A percentile compares a stretch with the other conserved stretches of the same genome.
Evolutionary conservation across 75 land plant genomes (phyloP).

Genomic region (Pinus taeda): DNA sequence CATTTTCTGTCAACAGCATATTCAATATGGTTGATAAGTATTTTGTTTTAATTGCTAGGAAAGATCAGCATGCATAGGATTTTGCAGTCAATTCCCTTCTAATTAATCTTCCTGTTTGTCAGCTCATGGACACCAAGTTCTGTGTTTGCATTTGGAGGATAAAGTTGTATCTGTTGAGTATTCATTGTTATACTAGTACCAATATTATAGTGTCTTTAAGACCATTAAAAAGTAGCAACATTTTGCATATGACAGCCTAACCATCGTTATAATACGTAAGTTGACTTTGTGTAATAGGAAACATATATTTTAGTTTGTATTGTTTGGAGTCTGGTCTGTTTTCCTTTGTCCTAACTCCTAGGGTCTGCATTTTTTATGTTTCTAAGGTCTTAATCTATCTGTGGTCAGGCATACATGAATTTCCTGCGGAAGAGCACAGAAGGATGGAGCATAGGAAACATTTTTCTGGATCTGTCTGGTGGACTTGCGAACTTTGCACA

Average conservation of each 20-base stretch:
- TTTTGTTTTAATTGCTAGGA: background rate
- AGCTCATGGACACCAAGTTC: background rate
- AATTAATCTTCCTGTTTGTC: background rate
- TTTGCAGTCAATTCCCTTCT: background rate
- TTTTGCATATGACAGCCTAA: background rate
- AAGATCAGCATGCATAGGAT: background rate
- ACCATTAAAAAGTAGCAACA: background rate
- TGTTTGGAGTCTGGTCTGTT: background rate
- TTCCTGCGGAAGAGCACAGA: conserved; percentile 81
- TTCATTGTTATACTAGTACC: background rate
- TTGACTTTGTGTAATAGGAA: background rate
- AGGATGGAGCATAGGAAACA: conserved; percentile 96
- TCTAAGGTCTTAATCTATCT: conserved; percentile 5
- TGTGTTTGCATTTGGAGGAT: background rate
- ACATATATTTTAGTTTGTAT: background rate
- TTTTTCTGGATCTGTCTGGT: conserved; percentile 82
- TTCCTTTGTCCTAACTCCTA: background rate
- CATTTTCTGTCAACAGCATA: background rate
- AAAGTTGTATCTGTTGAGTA: background rate
- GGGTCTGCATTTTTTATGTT: background rate
- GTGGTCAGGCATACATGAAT: conserved; percentile 71
- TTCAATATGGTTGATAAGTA: background rate
- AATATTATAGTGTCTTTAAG: background rate
- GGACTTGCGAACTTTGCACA: conserved; percentile 72
- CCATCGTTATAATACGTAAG: background rate